These are phyloP conservation scores for Mucor ambiguus DNA, from an alignment of 371 early-diverging fungal genomes.

Conservation along the genomic window DNA sequence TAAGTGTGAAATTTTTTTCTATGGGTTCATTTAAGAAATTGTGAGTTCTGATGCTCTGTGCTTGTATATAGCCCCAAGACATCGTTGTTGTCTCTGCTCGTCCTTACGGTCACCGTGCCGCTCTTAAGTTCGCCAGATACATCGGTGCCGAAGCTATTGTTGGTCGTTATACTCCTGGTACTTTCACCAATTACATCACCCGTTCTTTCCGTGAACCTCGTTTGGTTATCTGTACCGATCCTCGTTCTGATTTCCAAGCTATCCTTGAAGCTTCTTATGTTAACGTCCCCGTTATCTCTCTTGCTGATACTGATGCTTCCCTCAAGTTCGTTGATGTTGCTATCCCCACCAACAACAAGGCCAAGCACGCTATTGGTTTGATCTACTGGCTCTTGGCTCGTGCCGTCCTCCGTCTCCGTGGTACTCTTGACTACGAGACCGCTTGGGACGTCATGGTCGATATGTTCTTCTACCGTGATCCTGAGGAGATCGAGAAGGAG, in stretches of 20 bases:
- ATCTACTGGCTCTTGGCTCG: slow-evolving; percentile 97
- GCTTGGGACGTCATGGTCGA: slow-evolving; percentile 97
- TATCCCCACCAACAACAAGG: slow-evolving; percentile 99
- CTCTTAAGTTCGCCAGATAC: slow-evolving; percentile 97
- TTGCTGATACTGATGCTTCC: slow-evolving; percentile 98
- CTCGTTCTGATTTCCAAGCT: slow-evolving; percentile 98
- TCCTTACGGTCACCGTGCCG: slow-evolving; percentile 99
- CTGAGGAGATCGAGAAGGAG: slow-evolving; percentile 92
- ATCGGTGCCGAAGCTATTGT: slow-evolving; percentile 98
- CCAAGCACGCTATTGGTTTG: slow-evolving; percentile 97
- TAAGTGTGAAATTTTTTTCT: slow-evolving; percentile 22
- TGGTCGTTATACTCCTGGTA: slow-evolving; percentile 99
- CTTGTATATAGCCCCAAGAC: slow-evolving; percentile 72
- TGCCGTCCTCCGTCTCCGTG: slow-evolving; percentile 98
- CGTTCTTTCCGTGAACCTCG: slow-evolving; percentile 99
- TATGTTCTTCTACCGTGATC: slow-evolving; percentile 97
- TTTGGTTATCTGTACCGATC: slow-evolving; percentile 98
- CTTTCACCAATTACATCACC: slow-evolving; percentile 99
- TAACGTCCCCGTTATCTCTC: slow-evolving; percentile 99
- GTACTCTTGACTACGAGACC: slow-evolving; percentile 80
- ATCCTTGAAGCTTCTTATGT: slow-evolving; percentile 98
- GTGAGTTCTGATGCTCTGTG: neutral
- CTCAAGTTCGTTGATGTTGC: slow-evolving; percentile 97
- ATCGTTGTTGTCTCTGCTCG: slow-evolving; percentile 97
- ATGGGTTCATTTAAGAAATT: neutral